These are phyloP conservation scores for Chalara sp. DNA, from an alignment of 2,329 filamentous ascomycete genomes.

Conservation along the genomic window DNA sequence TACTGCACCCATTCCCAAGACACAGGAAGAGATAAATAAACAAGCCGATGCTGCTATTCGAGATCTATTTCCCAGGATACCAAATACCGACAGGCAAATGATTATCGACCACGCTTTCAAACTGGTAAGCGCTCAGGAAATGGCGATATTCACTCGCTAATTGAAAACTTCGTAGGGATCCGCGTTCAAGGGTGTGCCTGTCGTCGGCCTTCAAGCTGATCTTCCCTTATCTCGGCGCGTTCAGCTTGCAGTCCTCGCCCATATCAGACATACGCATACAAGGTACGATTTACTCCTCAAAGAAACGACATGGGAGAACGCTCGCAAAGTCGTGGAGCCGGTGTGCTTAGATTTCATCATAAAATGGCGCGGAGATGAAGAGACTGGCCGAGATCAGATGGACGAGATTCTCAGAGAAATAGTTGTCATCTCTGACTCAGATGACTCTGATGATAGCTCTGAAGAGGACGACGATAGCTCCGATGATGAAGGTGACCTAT, in stretches of 20 bases:
- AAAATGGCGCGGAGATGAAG: constrained; percentile 67
- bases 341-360: constrained; percentile 58
- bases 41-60: constrained; percentile 56
- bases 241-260: constrained; percentile 58
- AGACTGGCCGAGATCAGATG: constrained; percentile 59
- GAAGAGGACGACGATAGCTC: constrained; percentile 11
- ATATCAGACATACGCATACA: constrained; percentile 61
- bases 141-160: constrained; percentile 1
- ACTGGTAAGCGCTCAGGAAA: constrained; percentile 39
- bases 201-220: constrained; percentile 50
- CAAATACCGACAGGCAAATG: constrained; percentile 54
- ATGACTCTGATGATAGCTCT: constrained; percentile 19
- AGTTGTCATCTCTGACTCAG: constrained; percentile 47
- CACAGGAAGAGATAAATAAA: constrained; percentile 51
- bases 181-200: constrained; percentile 44
- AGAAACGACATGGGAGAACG: constrained; percentile 52
- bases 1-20: constrained; percentile 53
- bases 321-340: constrained; percentile 53
- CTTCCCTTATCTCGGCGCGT: constrained; percentile 54
- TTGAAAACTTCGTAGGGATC: constrained; percentile 35
- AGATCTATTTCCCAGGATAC: constrained; percentile 60
- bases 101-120: constrained; percentile 59
- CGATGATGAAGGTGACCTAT: constrained; percentile 20
- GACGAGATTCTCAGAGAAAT: constrained; percentile 62
- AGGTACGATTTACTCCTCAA: constrained; percentile 55